Percentiles rank a stretch among this genome's conserved stretches.
These are phyloP conservation scores for Chaetothyriales sp. DNA, from an alignment of 2,329 filamentous ascomycete genomes.

Conservation along the genomic window DNA sequence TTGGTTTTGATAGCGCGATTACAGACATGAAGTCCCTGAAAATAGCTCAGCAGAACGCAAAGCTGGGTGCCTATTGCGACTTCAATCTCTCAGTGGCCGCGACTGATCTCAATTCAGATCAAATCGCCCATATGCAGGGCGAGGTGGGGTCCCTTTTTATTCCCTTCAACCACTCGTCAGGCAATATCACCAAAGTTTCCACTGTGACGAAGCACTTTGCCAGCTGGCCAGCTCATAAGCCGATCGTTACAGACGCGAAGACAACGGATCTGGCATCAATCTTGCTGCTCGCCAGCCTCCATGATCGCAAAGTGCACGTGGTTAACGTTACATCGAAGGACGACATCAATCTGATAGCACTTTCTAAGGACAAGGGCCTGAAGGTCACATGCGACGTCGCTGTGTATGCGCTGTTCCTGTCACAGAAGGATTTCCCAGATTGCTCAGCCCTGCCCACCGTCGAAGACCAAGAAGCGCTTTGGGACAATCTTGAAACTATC, in stretches of 20 bases:
- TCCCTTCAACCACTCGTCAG: conserved; percentile 60
- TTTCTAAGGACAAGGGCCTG: conserved; percentile 69
- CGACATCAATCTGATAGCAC: conserved; percentile 61
- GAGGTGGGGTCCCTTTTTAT: conserved; percentile 73
- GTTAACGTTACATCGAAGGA: conserved; percentile 70
- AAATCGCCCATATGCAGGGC: conserved; percentile 57
- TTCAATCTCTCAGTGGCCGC: conserved; percentile 69
- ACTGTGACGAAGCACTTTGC: conserved; percentile 67
- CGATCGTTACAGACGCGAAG: conserved; percentile 69
- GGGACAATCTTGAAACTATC: conserved; percentile 59
- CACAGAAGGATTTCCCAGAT: conserved; percentile 54
- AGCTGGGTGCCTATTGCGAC: conserved; percentile 56
- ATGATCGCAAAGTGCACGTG: conserved; percentile 65
- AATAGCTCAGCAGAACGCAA: conserved; percentile 57
- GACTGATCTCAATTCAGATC: conserved; percentile 58
- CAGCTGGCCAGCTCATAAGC: conserved; percentile 63
- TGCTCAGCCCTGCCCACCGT: conserved; percentile 53
- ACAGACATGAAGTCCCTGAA: conserved; percentile 60
- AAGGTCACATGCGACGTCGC: conserved; percentile 71
- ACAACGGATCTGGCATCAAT: conserved; percentile 70
- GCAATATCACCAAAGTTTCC: conserved; percentile 73
- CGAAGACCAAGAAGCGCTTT: conserved; percentile 58
- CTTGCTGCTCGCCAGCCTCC: conserved; percentile 61
- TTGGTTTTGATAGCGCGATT: conserved; percentile 58
- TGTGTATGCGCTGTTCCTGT: conserved; percentile 66